These are phyloP conservation scores for Penicillium chermesinum DNA, from an alignment of 495 filamentous ascomycete genomes.

Conservation along the genomic window DNA sequence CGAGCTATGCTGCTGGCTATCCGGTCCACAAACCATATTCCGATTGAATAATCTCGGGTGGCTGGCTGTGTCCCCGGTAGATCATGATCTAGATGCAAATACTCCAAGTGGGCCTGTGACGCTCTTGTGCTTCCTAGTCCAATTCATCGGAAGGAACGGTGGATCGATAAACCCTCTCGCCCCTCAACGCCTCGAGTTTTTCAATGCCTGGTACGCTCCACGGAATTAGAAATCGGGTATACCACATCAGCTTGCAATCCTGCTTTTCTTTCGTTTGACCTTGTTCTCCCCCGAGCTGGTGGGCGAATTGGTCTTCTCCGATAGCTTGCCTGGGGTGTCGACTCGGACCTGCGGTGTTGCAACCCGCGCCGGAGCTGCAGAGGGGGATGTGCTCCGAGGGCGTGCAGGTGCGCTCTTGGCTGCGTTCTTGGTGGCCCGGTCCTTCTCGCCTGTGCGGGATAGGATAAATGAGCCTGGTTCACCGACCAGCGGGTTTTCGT, in stretches of 20 bases:
- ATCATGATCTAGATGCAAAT: not conserved
- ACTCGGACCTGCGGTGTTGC: slow-evolving; percentile 37
- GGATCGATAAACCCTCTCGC: no score
- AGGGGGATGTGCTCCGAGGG: slow-evolving; percentile 6
- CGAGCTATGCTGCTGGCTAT: not conserved
- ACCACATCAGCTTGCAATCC: slow-evolving; percentile 28
- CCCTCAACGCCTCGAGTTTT: no score
- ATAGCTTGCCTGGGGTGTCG: slow-evolving; percentile 35
- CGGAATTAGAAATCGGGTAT: no score
- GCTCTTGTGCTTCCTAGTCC: not conserved
- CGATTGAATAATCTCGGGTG: no score
- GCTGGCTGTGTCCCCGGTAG: no score
- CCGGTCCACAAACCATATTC: no score
- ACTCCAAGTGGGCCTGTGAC: not conserved
- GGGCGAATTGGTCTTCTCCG: slow-evolving; percentile 27
- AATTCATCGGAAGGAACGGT: not conserved
- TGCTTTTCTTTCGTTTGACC: slow-evolving; percentile 32
- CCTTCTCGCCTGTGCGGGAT: slow-evolving; percentile 38
- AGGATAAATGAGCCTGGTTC: slow-evolving; percentile 83
- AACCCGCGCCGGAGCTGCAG: slow-evolving; percentile 14
- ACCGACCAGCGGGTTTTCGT: slow-evolving; percentile 83
- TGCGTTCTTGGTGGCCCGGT: slow-evolving; percentile 12
- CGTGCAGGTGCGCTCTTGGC: slow-evolving; percentile 1
- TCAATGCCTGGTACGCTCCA: no score
- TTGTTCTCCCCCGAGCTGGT: slow-evolving; percentile 31